phyloP scores from a whole-genome alignment of 1,284 basidiomycete genomes.

The Fomes fomentarius region DNA sequence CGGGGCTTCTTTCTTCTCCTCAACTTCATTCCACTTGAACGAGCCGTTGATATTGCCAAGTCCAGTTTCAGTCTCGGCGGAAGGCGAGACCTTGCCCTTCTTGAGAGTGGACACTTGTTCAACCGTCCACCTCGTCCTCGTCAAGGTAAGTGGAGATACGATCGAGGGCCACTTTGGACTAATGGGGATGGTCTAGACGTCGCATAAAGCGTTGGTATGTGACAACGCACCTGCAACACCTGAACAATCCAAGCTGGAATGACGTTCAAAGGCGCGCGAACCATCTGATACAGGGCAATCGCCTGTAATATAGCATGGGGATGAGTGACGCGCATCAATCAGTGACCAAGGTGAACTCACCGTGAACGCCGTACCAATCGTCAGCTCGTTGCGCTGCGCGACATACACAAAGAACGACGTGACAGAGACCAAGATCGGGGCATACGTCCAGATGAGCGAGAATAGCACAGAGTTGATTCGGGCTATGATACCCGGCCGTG shows the following conservation, averaged over 20 bases:
- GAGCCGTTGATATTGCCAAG: conserved; percentile 68
- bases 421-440: conserved; percentile 72
- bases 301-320: conserved; percentile 45
- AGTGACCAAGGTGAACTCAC: conserved; percentile 40
- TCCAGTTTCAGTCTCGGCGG: conserved; percentile 41
- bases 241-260: conserved; percentile 72
- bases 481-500: conserved; percentile 40
- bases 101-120: conserved; percentile 43
- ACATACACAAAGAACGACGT: conserved; percentile 70
- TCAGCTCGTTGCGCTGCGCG: conserved; percentile 64
- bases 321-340: background rate
- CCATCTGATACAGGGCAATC: conserved; percentile 74
- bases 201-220: conserved; percentile 13
- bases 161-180: conserved; percentile 77
- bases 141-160: conserved; percentile 82
- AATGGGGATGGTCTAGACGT: conserved; percentile 15
- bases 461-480: conserved; percentile 70
- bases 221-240: conserved; percentile 50
- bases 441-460: conserved; percentile 61
- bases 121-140: conserved; percentile 72
- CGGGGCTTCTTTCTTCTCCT: conserved; percentile 39
- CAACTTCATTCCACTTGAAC: conserved; percentile 73
- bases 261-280: conserved; percentile 70
- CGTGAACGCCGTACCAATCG: conserved; percentile 72
- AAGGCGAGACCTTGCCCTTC: conserved; percentile 28